Evolutionary conservation across 192 early-diverging fungal species (phyloP), one percentile per base, ranked within the genome.

Genomic region (Coemansia umbellata): DNA sequence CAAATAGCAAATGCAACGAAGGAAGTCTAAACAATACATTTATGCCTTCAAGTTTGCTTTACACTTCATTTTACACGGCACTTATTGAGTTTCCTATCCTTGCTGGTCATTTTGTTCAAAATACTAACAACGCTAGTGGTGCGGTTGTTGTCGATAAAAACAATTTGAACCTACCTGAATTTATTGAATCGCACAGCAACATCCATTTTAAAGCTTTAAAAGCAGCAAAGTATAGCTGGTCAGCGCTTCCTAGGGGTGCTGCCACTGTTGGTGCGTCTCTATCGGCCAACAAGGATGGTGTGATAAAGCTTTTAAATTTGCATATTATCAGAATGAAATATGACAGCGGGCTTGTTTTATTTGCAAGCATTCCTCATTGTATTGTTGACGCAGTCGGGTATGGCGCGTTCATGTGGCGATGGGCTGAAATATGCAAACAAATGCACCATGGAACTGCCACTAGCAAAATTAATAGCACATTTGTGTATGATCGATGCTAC

Each of bases 111-210:
- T 4, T 57, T 7, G 31, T 8, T n/a, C 6, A 31, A 5, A 42
- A 19, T 6, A 4, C 23, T 4, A 23, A 45, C 6, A 50, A 55
- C 0, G n/a, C n/a, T n/a, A 26, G 39, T 8, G 31, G 11, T 3
- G 3, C 36, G 4, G 15, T 64, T 9, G 31, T 36, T 15, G 48
- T 57, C 5, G 41, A 65, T 21, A 5, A n/a, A n/a, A 7, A 22
- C 41, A 32, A 65, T 23, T 17, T 65, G 10, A 65, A 58, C 47
- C 33, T 66, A 44, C 63, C 63, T 36, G 43, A 53, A 31, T 66
- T 47, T 21, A 26, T 21, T 1, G 63, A 58, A 44, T 52, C 63
- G 8, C 19, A 33, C n/a, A 53, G 50, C 45, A 10, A 33, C 2
- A 17, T 45, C 10, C 48, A 58, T 24, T 58, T 45, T 19, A 8